Evolutionary conservation across 2,329 filamentous ascomycete species (phyloP), one percentile per base, ranked within the genome.

Genomic region (Colletotrichum abscissum): DNA sequence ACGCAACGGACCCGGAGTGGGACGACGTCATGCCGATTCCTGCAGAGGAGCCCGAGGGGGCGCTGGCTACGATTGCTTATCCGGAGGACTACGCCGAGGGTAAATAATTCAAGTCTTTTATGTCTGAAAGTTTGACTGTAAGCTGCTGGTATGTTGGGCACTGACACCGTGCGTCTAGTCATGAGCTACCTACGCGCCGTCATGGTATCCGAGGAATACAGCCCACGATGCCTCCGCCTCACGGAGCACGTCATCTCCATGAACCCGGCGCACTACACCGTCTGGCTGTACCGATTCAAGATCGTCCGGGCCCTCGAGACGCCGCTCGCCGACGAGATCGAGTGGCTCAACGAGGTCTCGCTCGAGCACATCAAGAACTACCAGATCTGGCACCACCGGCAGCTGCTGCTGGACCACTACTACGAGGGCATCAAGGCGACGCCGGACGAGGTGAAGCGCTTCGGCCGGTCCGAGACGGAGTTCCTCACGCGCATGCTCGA

Each of bases 221-320:
- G 93, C 28, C 89, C 92, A 26, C 90, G 97, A 60, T 93, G 92
- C 46, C 88, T 99, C 56, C 89, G 87, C 38, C 90, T 99, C 75
- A 99, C 97, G 5, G 93, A 95, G 80, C 92, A 96, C 82, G 92
- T 99, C 80, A 98, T 99, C 80, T 87, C 88, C 73, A 92, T 98
- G 89, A 99, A 99, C 83, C 94, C 97, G 19, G 95, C 97, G 1
- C 97, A 99, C 86, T 99, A 99, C 85, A 99, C 97, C 19, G 96
- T 98, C 74, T 99, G 97, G 97, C 91, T 98, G 26, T 99, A 97
- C 86, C 93, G 97, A 74, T 95, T 95, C 77, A 91, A 92, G 79
- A 93, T 93, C 66, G 84, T 98, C 62, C 89, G 92, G 75, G 87
- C 90, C 3, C 86, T 97, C 30, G 82, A 89, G 60, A 88, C 92